Evolutionary conservation across 148 eudicot species (phyloP), one percentile per base, ranked within the genome.

Genomic region (Rhododendron kiyosumense): DNA sequence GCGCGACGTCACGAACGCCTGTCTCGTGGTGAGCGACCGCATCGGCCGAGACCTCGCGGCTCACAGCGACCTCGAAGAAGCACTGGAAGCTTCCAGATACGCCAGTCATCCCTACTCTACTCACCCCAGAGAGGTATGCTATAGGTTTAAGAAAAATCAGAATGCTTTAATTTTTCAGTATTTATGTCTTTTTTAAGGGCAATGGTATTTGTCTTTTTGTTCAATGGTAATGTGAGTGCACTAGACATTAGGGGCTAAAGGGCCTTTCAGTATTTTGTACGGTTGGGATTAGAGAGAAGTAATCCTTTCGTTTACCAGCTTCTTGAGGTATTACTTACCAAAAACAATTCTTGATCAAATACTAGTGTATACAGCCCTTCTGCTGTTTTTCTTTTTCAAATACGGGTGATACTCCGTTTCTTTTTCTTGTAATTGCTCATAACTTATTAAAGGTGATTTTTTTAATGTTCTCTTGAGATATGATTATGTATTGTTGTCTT

Each of bases 41-140:
- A 93, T 95, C n/a, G 92, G 90, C 57, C 89, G 95, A 71, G 98
- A 97, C 32, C 89, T 92, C 0, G 89, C 93, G 9, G 86, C 89
- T 48, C 97, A 91, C 41, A 89, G 89, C 61, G 99, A 97, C 86
- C 94, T 97, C 9, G 98, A 97, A 85, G 98, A 97, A 81, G 86
- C 98, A 2, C 88, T 97, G 2, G 95, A 93, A 89, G 98, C 99
- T 90, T 92, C 99, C 71, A 91, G 99, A 90, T 95, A 93, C 79
- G 86, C 96, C 24, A 94, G 93, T 84, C 98, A 95, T 85, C 98
- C 99, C 1, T 97, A 97, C 81, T 87, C 98, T 2, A 89, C 98
- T 77, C 98, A 93, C 63, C 99, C 99, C 48, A 90, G 94, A 81
- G 98, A 97, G 98, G 99, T 97, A 87, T 4, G 10, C 75, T 52